Conservation (phyloP, 148 eudicot species). For the Cornus suecica region DNA sequence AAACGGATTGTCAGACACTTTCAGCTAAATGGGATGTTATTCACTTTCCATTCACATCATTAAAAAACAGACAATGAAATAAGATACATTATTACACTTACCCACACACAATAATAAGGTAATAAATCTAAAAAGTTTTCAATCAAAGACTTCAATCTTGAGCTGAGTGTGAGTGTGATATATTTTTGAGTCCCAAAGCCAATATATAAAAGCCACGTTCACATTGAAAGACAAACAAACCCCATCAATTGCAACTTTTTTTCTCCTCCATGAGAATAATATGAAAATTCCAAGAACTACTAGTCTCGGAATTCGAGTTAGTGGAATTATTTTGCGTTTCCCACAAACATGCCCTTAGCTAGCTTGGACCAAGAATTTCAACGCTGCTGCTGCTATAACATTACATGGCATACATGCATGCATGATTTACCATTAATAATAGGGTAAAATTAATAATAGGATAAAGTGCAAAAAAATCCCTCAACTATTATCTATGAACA, state of each 20-base stretch:
- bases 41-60: neutral
- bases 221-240: slow-evolving; percentile 16
- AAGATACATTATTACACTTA: neutral
- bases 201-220: slow-evolving; percentile 2
- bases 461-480: too few relatives aligned
- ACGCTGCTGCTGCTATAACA: slow-evolving; percentile 16
- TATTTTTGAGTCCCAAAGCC: neutral
- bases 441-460: too few relatives aligned
- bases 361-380: slow-evolving; percentile 37
- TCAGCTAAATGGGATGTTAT: neutral
- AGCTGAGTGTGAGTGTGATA: slow-evolving; percentile 21
- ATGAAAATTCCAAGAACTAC: slow-evolving; percentile 45
- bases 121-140: slow-evolving; percentile 40
- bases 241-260: slow-evolving; percentile 24
- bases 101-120: slow-evolving; percentile 29
- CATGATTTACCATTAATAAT: too few relatives aligned
- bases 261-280: slow-evolving; percentile 26
- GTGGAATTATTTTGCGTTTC: slow-evolving; percentile 43
- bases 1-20: too few relatives aligned
- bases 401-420: too few relatives aligned
- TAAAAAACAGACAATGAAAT: neutral
- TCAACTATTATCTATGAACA: too few relatives aligned
- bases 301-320: slow-evolving; percentile 56
- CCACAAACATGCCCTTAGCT: slow-evolving; percentile 64
- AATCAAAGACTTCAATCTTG: slow-evolving; percentile 29